Conservation (phyloP, 805 yeast species). For the Debaryomyces maramus region DNA sequence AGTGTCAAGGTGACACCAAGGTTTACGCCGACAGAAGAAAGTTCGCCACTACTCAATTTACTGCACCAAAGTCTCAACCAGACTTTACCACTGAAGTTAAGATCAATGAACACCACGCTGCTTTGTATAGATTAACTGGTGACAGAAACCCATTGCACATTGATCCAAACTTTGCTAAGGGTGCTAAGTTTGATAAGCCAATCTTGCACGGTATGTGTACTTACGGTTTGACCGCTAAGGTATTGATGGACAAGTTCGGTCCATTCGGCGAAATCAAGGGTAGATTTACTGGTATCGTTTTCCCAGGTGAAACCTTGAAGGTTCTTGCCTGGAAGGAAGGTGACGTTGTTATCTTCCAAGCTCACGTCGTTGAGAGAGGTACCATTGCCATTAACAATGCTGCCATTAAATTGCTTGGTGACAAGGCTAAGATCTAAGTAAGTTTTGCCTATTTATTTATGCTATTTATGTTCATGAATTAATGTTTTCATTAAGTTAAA, state of each 20-base stretch:
- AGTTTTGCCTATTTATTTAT: too few relatives aligned
- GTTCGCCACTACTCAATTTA: conserved; percentile 64
- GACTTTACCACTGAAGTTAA: conserved; percentile 61
- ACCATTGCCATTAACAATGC: conserved; percentile 82
- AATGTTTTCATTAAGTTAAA: too few relatives aligned
- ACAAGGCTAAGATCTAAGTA: conserved; percentile 40
- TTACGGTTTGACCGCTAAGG: conserved; percentile 79
- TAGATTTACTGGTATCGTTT: conserved; percentile 87
- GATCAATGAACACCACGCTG: conserved; percentile 75
- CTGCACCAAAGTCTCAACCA: conserved; percentile 62
- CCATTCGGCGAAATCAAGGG: conserved; percentile 80
- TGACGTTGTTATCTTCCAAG: conserved; percentile 71
- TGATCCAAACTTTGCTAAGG: conserved; percentile 86
- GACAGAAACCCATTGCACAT: conserved; percentile 95
- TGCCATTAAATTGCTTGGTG: conserved; percentile 60
- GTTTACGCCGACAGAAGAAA: conserved; percentile 47
- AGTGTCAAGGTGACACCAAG: conserved; percentile 58
- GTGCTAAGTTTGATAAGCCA: conserved; percentile 82
- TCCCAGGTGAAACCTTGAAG: conserved; percentile 88
- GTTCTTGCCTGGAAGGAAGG: conserved; percentile 84
- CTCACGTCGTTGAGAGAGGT: conserved; percentile 76
- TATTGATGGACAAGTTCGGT: conserved; percentile 78
- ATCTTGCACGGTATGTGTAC: conserved; percentile 91
- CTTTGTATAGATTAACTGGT: conserved; percentile 87
- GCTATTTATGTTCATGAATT: too few relatives aligned